Evolutionary conservation across 345 rosid genomes (phyloP).

Genomic region (Linum lewisii): DNA sequence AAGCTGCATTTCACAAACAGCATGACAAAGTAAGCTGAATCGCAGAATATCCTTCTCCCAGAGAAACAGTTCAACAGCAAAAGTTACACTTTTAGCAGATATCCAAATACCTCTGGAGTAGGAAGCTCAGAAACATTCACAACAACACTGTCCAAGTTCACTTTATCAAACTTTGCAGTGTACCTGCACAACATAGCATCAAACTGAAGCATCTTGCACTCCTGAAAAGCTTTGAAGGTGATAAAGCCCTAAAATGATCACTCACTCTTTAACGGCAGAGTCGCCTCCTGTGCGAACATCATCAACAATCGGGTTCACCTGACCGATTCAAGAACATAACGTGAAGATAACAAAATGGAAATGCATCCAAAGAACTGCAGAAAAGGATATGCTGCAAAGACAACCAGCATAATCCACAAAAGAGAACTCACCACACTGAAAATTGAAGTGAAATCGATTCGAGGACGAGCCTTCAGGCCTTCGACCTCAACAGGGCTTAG

Average conservation of each 20-base stretch:
- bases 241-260: constrained; percentile 12
- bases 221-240: not conserved
- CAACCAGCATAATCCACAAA: not conserved
- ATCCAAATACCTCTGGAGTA: constrained; percentile 44
- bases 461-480: constrained; percentile 62
- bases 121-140: constrained; percentile 60
- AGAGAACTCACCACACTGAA: constrained; percentile 36
- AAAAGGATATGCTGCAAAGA: not conserved
- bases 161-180: constrained; percentile 78
- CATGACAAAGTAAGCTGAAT: not conserved
- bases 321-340: not conserved
- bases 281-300: constrained; percentile 70
- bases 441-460: constrained; percentile 76
- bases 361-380: not conserved
- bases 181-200: constrained; percentile 33
- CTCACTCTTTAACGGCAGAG: constrained; percentile 71
- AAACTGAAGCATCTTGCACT: not conserved
- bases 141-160: constrained; percentile 42
- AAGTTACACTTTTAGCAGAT: no score
- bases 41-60: not conserved
- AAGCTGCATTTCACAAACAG: constrained; percentile 41
- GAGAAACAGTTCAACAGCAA: not conserved
- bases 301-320: constrained; percentile 77
- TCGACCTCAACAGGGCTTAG: constrained; percentile 46
- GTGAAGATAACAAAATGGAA: not conserved